A percentile compares a stretch with the other conserved stretches of the same genome.
Evolutionary conservation across 1,139 yeast species (phyloP).

Genomic region (Hansenula sp.): DNA sequence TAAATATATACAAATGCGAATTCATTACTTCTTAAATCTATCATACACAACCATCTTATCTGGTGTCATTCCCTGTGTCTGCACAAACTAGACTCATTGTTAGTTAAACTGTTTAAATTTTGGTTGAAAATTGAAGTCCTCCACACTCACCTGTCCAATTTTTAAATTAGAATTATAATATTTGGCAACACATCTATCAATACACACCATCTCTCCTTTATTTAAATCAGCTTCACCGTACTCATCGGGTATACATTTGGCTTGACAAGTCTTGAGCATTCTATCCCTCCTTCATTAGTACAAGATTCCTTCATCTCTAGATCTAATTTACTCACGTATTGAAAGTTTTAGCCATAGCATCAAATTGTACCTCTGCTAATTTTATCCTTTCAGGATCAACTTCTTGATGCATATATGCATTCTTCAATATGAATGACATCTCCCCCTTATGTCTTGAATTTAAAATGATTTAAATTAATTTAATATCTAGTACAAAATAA

Average conservation of each 20-base stretch:
- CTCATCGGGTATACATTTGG: slow-evolving; percentile 68
- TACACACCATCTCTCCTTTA: slow-evolving; percentile 72
- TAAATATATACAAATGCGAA: background rate
- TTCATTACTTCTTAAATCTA: slow-evolving; percentile 5
- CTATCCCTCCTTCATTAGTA: slow-evolving; percentile 18
- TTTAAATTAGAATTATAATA: slow-evolving; percentile 60
- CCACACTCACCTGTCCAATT: slow-evolving; percentile 48
- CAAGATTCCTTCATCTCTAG: background rate
- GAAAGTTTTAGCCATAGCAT: slow-evolving; percentile 67
- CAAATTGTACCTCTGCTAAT: slow-evolving; percentile 72
- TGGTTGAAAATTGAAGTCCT: background rate
- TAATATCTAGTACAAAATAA: too few species aligned
- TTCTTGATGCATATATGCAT: slow-evolving; percentile 28
- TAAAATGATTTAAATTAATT: too few species aligned
- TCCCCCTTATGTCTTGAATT: too few species aligned
- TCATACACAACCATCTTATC: slow-evolving; percentile 17
- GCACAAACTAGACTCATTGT: slow-evolving; percentile 15
- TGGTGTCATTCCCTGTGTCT: slow-evolving; percentile 19
- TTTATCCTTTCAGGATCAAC: slow-evolving; percentile 65
- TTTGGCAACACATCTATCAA: slow-evolving; percentile 76
- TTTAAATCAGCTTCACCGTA: slow-evolving; percentile 79
- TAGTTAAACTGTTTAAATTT: background rate
- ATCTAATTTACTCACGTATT: slow-evolving; percentile 35
- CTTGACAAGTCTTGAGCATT: slow-evolving; percentile 51
- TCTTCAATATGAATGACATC: slow-evolving; percentile 64